Evolutionary conservation across 768 basidiomycete species (phyloP), one percentile per base, ranked within the genome.

Genomic region (Kwoniella newhampshirensis): DNA sequence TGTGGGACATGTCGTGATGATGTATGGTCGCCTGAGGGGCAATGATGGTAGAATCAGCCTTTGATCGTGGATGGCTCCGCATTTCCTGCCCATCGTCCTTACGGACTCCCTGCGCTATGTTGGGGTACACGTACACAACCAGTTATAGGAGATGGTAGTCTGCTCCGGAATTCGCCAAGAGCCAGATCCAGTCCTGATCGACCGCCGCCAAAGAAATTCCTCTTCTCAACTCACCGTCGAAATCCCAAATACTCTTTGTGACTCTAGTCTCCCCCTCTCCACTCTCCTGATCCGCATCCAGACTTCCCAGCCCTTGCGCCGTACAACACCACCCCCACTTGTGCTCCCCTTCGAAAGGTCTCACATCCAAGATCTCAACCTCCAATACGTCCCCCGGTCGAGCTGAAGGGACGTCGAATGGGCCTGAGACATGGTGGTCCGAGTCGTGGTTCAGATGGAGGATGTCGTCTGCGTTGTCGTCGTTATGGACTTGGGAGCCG

Each of bases 241-340:
- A 81, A 72, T 88, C 87, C 87, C 87, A 89, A 56, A 89, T 86
- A 4, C 87, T 86, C 68, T 89, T 89, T 51, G 83, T 82, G 0
- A 87, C 87, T 66, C 78, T 82, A 67, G 84, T 86, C 39, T 86
- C 77, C 74, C 87, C 87, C 71, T 88, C 85, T 13, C 32, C 32
- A 6, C 13, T 13, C 46, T 25, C 45, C 6, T 12, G 11, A 17
- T 78, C 79, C 3, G 85, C 84, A 45, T 58, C 55, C 21, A 58
- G 45, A 30, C 51, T 51, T 7, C 66, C 50, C 25, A 68, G 76
- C 32, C 67, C 83, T 85, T 85, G 65, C 87, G 88, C 17, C 87
- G 77, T 6, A 85, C 51, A 51, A 12, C 86, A 87, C 68, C 87
- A 88, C 0, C 87, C 87, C 87, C 87, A 89, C 0, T 13, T 32